Conservation (phyloP, 2,329 filamentous ascomycete species). For the Scorias spongiosa region DNA sequence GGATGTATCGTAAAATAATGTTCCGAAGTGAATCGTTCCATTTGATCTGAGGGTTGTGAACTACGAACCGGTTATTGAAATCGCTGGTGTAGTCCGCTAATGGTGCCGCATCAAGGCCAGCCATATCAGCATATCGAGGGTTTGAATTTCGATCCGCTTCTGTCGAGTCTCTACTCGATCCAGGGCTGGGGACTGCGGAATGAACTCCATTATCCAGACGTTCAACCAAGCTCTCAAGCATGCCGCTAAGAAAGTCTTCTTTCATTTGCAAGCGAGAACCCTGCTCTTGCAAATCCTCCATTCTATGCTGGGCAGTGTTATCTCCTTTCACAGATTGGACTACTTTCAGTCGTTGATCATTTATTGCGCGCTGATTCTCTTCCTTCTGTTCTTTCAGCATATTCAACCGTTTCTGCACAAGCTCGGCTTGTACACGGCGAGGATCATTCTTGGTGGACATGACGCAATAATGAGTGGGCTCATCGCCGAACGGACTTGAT, state of each 20-base stretch:
- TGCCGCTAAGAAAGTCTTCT: constrained; percentile 41
- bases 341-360: constrained; percentile 55
- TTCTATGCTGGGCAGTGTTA: constrained; percentile 32
- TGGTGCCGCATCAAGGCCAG: constrained; percentile 49
- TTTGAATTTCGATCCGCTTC: constrained; percentile 40
- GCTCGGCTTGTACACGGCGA: constrained; percentile 67
- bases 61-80: constrained; percentile 95
- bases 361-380: constrained; percentile 55
- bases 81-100: constrained; percentile 77
- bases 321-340: constrained; percentile 40
- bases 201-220: constrained; percentile 44
- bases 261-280: constrained; percentile 42
- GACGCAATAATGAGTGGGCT: constrained; percentile 86
- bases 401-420: constrained; percentile 67
- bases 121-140: constrained; percentile 20
- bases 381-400: constrained; percentile 66
- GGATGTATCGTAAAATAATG: constrained; percentile 91
- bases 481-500: constrained; percentile 80
- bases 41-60: constrained; percentile 94
- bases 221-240: constrained; percentile 42
- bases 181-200: constrained; percentile 25
- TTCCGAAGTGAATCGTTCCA: constrained; percentile 96
- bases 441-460: constrained; percentile 68
- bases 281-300: constrained; percentile 41
- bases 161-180: constrained; percentile 30